Evolutionary conservation across 2,329 filamentous ascomycete genomes (phyloP).

Genomic region (Raffaelea deltoideospora): DNA sequence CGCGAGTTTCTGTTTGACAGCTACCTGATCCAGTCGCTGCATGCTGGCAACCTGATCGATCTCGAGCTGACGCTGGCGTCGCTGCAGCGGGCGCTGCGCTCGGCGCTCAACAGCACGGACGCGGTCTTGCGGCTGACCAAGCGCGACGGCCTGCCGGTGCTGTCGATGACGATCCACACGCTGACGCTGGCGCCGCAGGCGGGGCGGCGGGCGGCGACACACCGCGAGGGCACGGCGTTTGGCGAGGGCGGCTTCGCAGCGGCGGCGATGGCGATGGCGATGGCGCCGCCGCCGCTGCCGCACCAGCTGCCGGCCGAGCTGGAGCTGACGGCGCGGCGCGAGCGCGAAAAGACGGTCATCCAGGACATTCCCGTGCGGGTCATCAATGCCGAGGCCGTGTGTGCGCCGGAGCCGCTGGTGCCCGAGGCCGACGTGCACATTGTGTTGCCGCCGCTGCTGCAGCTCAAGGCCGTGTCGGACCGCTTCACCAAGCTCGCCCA

Average conservation of each 20-base stretch:
- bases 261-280: conserved; percentile 2
- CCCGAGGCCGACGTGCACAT: conserved; percentile 92
- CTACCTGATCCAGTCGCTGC: conserved; percentile 76
- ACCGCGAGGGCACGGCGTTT: conserved; percentile 17
- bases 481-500: conserved; percentile 79
- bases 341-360: conserved; percentile 82
- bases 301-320: too few relatives aligned
- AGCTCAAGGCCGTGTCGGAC: conserved; percentile 88
- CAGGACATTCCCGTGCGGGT: conserved; percentile 95
- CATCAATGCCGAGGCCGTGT: conserved; percentile 67
- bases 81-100: conserved; percentile 81
- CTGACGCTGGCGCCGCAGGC: conserved; percentile 33
- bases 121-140: conserved; percentile 85
- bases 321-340: conserved; percentile 43
- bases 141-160: conserved; percentile 71
- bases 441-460: conserved; percentile 68
- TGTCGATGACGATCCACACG: conserved; percentile 81
- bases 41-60: conserved; percentile 78
- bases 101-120: conserved; percentile 65
- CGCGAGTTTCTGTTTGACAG: conserved; percentile 71
- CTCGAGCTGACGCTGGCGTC: conserved; percentile 83
- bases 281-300: too few relatives aligned
- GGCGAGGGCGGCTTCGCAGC: conserved; percentile 20
- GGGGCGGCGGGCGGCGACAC: conserved; percentile 18
- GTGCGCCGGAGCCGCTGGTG: conserved; percentile 82